Evolutionary conservation across 2,329 filamentous ascomycete species (phyloP).

Genomic region (Magnaporthiopsis incrustans): DNA sequence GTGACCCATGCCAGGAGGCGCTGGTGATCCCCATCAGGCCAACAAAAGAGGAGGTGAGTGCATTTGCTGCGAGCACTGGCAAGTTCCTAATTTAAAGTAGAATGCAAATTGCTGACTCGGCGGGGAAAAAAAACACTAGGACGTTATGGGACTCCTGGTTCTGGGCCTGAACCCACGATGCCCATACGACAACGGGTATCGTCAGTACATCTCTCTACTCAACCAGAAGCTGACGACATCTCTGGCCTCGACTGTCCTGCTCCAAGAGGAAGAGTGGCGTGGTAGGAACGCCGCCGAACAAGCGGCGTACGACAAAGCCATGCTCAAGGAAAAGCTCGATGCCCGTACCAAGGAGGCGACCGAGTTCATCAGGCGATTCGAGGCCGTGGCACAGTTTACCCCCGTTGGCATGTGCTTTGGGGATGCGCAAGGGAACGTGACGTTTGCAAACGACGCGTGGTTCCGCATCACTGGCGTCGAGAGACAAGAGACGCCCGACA

Average conservation of each 20-base stretch:
- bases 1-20: conserved; percentile 54
- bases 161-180: conserved; percentile 63
- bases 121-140: conserved; percentile 12
- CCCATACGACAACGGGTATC: conserved; percentile 67
- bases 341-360: conserved; percentile 41
- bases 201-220: conserved; percentile 52
- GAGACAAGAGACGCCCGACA: neutral
- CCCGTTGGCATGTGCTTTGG: conserved; percentile 69
- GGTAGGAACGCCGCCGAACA: conserved; percentile 49
- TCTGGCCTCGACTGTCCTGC: conserved; percentile 60
- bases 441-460: conserved; percentile 65
- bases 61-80: conserved; percentile 37
- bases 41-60: conserved; percentile 47
- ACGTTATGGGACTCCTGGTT: conserved; percentile 58
- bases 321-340: conserved; percentile 57
- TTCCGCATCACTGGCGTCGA: conserved; percentile 39
- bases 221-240: conserved; percentile 55
- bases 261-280: conserved; percentile 62
- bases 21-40: conserved; percentile 63
- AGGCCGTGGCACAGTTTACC: conserved; percentile 63
- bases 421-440: conserved; percentile 54
- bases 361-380: conserved; percentile 57
- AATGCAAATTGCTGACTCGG: conserved; percentile 60
- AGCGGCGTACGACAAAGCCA: conserved; percentile 58
- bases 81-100: conserved; percentile 65